These are phyloP conservation scores for Cenchrus americanus DNA, from an alignment of 176 grass and related monocot genomes.

Conservation along the genomic window DNA sequence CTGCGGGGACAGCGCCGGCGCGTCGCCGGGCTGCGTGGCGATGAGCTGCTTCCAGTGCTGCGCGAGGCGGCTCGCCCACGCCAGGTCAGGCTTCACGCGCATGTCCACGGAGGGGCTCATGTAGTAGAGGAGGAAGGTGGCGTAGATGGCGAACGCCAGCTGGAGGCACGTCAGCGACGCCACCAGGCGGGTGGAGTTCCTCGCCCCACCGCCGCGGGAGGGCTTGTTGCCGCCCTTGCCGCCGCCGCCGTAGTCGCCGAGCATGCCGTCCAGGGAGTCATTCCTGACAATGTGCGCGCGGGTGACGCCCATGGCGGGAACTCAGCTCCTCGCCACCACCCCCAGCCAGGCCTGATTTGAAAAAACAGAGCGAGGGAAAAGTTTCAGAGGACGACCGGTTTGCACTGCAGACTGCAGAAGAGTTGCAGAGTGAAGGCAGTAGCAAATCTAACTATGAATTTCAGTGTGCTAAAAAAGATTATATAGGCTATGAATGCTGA, in stretches of 20 bases:
- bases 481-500: neutral
- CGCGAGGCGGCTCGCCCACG: conserved; percentile 79
- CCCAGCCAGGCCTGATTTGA: neutral
- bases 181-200: conserved; percentile 67
- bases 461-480: neutral
- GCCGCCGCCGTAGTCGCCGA: conserved; percentile 61
- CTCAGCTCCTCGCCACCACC: neutral
- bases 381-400: neutral
- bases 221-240: conserved; percentile 39
- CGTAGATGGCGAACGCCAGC: conserved; percentile 89
- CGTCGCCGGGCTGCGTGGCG: neutral
- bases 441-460: neutral
- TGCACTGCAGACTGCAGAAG: neutral
- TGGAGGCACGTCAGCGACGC: conserved; percentile 76
- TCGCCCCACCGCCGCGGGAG: conserved; percentile 19
- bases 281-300: conserved; percentile 62
- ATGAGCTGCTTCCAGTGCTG: conserved; percentile 85
- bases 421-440: neutral
- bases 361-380: neutral
- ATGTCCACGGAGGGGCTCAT: conserved; percentile 94
- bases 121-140: conserved; percentile 98
- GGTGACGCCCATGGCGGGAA: conserved; percentile 66
- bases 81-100: conserved; percentile 69
- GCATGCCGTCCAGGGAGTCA: conserved; percentile 67
- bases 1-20: conserved; percentile 32